Base-by-base conservation (phyloP, 1,284 basidiomycete genomes). In the Trametes versicolor region DNA sequence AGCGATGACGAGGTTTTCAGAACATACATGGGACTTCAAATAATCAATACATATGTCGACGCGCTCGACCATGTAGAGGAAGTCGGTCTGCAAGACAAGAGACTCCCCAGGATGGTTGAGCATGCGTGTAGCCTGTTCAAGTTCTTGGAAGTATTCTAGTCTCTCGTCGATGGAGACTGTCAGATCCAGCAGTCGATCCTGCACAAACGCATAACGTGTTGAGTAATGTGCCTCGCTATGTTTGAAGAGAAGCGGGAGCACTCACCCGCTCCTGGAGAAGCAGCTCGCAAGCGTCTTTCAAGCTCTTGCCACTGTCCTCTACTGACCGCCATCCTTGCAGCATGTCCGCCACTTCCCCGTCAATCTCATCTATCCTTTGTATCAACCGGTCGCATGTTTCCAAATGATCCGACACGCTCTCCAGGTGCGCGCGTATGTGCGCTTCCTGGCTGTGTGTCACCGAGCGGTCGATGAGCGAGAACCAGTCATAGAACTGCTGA, bases 401-500 rank as follows among this genome's bases (percentile, higher is more conserved):
- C 25, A 96, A 79, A 74, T 96, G 90, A 21, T 87, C 86, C 0
- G 87, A 81, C 17, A 98, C 87, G 66, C 87, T 87, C 5, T 87
- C 86, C 23, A 96, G 85, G 76, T 97, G 93, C 1, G 90, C 88
- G 43, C 94, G 85, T 75, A 97, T 97, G 73, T 96, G 90, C 4
- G 93, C 88, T 73, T 98, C 96, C 73, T 97, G 96, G 66, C 92
- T 93, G 73, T 95, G 93, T 15, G 95, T 91, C 36, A 97, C 93
- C 1, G 91, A 92, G 21, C 92, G 84, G 68, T 97, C 95, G 56
- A 98, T 89, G 45, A 92, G 83, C 0, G 93, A 85, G 76, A 96
- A 96, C 91, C 95, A 97, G 79, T 98, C 96, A 74, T 96, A 95
- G 78, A 98, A 97, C 71, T 97, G 94, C 72, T 98, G 94, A 0